Evolutionary conservation across 176 grass and related monocot species (phyloP).

Genomic region (Panicum miliaceum): DNA sequence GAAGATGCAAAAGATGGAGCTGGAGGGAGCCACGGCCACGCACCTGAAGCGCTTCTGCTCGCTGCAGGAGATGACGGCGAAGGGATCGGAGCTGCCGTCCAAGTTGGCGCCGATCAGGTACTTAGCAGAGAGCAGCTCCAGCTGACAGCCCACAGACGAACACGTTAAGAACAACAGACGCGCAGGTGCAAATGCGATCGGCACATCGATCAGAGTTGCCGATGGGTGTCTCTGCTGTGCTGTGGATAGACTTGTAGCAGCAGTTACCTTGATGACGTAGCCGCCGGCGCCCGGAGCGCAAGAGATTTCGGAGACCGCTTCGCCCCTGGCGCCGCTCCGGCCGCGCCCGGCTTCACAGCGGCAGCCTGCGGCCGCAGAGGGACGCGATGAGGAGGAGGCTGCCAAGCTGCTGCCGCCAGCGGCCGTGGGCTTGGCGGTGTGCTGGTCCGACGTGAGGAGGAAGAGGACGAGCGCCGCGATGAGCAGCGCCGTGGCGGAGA

Average conservation of each 20-base stretch:
- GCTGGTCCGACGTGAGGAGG: conserved; percentile 45
- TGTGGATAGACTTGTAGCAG: no score
- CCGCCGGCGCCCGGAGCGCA: background rate
- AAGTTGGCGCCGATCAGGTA: conserved; percentile 91
- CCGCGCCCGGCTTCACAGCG: conserved; percentile 3
- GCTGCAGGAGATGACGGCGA: conserved; percentile 73
- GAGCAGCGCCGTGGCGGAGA: conserved; percentile 60
- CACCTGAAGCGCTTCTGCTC: conserved; percentile 78
- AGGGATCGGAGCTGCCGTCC: conserved; percentile 80
- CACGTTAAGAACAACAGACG: background rate
- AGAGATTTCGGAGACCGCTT: background rate
- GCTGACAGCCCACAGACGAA: conserved; percentile 23
- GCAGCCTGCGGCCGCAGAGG: background rate
- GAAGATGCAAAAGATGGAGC: background rate
- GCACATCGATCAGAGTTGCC: background rate
- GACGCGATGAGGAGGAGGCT: background rate
- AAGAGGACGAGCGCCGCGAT: conserved; percentile 52
- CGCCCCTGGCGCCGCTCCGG: conserved; percentile 12
- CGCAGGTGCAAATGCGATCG: background rate
- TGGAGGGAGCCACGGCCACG: background rate
- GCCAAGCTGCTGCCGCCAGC: background rate
- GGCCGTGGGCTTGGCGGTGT: background rate
- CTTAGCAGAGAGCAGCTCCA: conserved; percentile 92
- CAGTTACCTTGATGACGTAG: conserved; percentile 55
- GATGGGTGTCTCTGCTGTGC: no score